Evolutionary conservation across 2,329 filamentous ascomycete species (phyloP), one percentile per base, ranked within the genome.

Genomic region (Monascus ruber): DNA sequence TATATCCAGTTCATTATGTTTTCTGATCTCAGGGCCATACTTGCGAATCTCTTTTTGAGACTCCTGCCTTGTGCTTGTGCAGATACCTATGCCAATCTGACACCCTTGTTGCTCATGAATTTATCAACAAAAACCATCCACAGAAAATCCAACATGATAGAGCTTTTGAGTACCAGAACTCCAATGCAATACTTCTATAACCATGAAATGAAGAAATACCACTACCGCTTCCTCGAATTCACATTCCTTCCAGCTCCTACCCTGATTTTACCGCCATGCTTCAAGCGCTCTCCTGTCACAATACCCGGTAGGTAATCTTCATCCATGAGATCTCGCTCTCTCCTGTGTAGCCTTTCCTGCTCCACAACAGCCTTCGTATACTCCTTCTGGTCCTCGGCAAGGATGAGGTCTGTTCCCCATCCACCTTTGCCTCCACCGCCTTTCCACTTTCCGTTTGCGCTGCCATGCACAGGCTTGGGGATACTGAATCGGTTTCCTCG

Each of bases 321-420:
- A 56, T 96, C 89, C 89, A 96, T 93, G 41, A 94, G 65, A 63
- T 94, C 86, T 55, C 77, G 80, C 58, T 84, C 77, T 55, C 80
- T 81, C 38, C 68, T 69, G 34, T 53, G 53, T 32, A 55, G 53
- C 51, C 82, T 76, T 51, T 73, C 76, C 56, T 83, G 76, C 49
- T 79, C 73, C 3, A 73, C 73, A 10, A 75, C 60, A 38, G 79
- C 79, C 47, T 74, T 70, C 33, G 75, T 61, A 61, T 84, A 96
- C 68, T 98, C 91, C 68, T 94, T 95, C 70, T 98, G 91, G 59
- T 98, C 91, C 65, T 95, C 89, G 0, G 87, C 79, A 6, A 98
- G 67, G 39, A 98, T 85, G 47, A 98, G 67, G 29, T 81, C 79
- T 32, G 75, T 74, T 6, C 88, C 89, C 85, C 91, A 96, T 10